Evolutionary conservation across 1,284 basidiomycete species (phyloP).

Genomic region (Moesziomyces sp.): DNA sequence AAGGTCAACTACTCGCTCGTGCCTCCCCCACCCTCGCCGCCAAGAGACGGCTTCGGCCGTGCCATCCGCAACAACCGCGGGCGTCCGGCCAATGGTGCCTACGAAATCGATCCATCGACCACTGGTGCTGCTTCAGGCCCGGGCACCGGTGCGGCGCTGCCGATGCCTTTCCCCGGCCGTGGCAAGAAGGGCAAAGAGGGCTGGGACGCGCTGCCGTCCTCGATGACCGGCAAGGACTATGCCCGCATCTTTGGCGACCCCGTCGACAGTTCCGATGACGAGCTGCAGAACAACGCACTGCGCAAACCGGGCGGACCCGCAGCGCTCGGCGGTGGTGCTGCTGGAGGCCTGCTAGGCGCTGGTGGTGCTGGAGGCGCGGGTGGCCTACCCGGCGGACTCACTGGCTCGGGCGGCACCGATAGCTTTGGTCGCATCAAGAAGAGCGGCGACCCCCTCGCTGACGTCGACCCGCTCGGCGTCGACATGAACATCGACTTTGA

Average conservation of each 20-base stretch:
- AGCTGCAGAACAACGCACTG: conserved; percentile 48
- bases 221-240: conserved; percentile 65
- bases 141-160: conserved; percentile 21
- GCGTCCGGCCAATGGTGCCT: conserved; percentile 25
- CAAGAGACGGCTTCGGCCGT: conserved; percentile 61
- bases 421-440: conserved; percentile 61
- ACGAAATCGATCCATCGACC: conserved; percentile 33
- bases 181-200: conserved; percentile 56
- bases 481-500: conserved; percentile 95
- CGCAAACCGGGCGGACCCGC: conserved; percentile 43
- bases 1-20: conserved; percentile 65
- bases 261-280: conserved; percentile 64
- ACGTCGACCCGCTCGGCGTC: conserved; percentile 94
- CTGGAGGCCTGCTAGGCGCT: conserved; percentile 48
- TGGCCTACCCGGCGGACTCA: conserved; percentile 46
- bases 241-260: conserved; percentile 62
- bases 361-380: conserved; percentile 45
- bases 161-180: conserved; percentile 48
- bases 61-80: conserved; percentile 39
- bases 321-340: conserved; percentile 30
- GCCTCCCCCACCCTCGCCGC: conserved; percentile 55
- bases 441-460: conserved; percentile 78
- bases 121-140: conserved; percentile 13
- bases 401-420: conserved; percentile 43
- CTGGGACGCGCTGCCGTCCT: conserved; percentile 56